Evolutionary conservation across 768 basidiomycete genomes (phyloP), one percentile per base, ranked within the genome.

Genomic region (Pisolithus albus): DNA sequence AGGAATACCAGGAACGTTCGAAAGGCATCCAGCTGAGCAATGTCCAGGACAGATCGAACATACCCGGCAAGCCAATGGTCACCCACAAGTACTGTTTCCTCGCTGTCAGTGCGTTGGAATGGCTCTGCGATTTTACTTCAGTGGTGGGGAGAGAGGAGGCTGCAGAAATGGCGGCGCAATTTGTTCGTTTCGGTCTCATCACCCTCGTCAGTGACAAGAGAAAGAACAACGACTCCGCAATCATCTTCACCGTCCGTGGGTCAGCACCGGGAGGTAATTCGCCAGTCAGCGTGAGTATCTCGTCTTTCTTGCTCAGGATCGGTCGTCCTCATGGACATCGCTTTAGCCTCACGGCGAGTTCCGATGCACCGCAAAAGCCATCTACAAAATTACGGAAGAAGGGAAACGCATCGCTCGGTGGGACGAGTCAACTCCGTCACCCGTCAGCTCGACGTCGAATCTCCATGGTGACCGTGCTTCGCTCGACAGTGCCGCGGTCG

Each of bases 51-150:
- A 7, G 78, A 78, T 38, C 79, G 80, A 3, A 65, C 80, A 1
- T 57, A 75, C 34, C 34, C 26, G 82, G 77, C 61, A 66, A 67
- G 41, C 66, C 75, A 49, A 66, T 74, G 1, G 54, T 64, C 5
- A 58, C 70, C 7, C 81, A 84, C 70, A 83, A 80, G 59, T 75
- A 82, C 62, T 90, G 89, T 60, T 97, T 99, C 65, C 73, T 83
- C 26, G 93, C 96, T 21, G 82, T 91, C 49, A 80, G 80, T 42
- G 93, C 90, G 0, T 75, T 97, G 50, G 94, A 98, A 69, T 99
- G 96, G 96, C 81, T 99, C 38, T 88, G 91, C 64, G 96, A 99
- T 68, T 96, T 92, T 60, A 92, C 96, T 0, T 96, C 94, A 1
- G 91, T 94, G 32, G 91, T 93, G 32, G 93, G 93, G 21, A 77